Percentiles rank a stretch among this genome's conserved stretches.
Evolutionary conservation across 106 monocot genomes (phyloP).

Genomic region (Allium fistulosum): DNA sequence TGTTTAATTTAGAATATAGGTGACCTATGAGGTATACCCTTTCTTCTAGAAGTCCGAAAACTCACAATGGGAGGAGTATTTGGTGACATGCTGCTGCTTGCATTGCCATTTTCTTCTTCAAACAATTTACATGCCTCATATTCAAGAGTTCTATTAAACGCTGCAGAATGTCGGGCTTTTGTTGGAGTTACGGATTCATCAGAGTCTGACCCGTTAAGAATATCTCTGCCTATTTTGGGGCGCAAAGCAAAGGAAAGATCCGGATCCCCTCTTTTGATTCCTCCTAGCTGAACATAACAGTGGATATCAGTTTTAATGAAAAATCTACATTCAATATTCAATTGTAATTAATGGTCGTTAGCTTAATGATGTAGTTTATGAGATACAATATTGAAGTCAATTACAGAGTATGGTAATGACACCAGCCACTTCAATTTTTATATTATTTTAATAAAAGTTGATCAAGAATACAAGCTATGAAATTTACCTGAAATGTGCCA

Average conservation of each 20-base stretch:
- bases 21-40: slow-evolving; percentile 88
- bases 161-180: slow-evolving; percentile 27
- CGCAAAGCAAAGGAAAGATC: slow-evolving; percentile 50
- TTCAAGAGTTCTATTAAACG: slow-evolving; percentile 13
- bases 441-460: too few species aligned
- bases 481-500: too few species aligned
- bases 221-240: slow-evolving; percentile 14
- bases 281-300: slow-evolving; percentile 51
- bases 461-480: too few species aligned
- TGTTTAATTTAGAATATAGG: slow-evolving; percentile 33
- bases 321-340: background rate
- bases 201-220: slow-evolving; percentile 24
- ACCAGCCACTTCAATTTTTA: too few species aligned
- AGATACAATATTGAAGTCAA: background rate
- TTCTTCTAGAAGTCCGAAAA: slow-evolving; percentile 66
- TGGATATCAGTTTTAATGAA: background rate
- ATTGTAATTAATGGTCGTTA: too few species aligned
- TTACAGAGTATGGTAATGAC: too few species aligned
- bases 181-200: slow-evolving; percentile 35
- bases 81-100: slow-evolving; percentile 51
- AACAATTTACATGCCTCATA: slow-evolving; percentile 5
- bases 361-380: too few species aligned
- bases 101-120: slow-evolving; percentile 15
- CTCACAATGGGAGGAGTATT: slow-evolving; percentile 63
- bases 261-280: slow-evolving; percentile 57